Base-by-base conservation (phyloP, 1,139 yeast species). In the Pichia sp. region DNA sequence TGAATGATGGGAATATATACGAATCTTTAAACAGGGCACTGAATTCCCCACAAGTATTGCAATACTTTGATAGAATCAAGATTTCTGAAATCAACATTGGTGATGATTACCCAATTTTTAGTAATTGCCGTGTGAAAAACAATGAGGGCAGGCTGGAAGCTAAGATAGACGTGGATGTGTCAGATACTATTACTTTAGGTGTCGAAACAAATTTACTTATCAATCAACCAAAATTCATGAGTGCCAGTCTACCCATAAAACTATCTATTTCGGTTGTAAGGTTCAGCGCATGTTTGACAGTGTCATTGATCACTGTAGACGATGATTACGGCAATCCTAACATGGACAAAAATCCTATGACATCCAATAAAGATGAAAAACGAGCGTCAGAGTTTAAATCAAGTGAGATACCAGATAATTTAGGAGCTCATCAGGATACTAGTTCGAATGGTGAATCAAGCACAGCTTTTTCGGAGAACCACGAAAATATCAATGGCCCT, bases 61-160 rank as follows among this genome's bases (percentile, higher is more conserved):
- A 87, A 56, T 93, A 85, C 68, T 71, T 95, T 53, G 97, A 87
- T 65, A 78, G 80, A 30, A 85, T 93, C 47, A 80, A 79, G 57
- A 82, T 95, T 51, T 88, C 95, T 1, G 98, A 92, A 64, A 81
- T 93, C 34, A 95, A 92, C 66, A 85, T 93, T 57, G 99, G 99
- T 43, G 90, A 90, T 67, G 97, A 92, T 68, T 95, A 85, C 67
- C 99, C 99, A 1, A 89, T 93, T 50, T 88, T 93, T 67, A 87
- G 96, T 57, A 93, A 95, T 68, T 93, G 99, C 70, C 79, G 96
- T 50, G 88, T 95, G 31, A 79, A 78, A 58, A 85, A 85, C 60
- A 71, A 70, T 41, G 68, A 71, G 10, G 83, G 83, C 13, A 76
- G 88, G 55, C 68, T 87, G 49, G 97, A 93, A 67, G 97, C 97